Evolutionary conservation across 768 basidiomycete species (phyloP), one percentile per base, ranked within the genome.

Genomic region (Serendipita indica): DNA sequence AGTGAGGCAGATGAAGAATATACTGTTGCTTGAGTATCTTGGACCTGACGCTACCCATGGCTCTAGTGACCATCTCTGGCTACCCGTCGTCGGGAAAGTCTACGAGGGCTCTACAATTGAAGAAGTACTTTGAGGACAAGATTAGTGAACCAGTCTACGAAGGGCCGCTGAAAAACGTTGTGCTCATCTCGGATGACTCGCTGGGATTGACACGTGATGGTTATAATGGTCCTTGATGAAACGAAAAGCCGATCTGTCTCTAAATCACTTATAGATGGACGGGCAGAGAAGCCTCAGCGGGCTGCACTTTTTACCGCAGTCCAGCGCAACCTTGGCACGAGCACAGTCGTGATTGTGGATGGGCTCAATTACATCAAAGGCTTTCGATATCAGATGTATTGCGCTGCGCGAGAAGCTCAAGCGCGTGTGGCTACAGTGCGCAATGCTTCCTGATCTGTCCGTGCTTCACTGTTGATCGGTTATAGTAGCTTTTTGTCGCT

Each of bases 281-380:
- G 75, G 41, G 75, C 83, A 3, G 96, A 99, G 72, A 99, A 97
- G 69, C 82, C 87, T 12, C 90, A 90, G 0, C 77, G 96, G 28
- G 89, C 78, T 3, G 75, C 85, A 10, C 75, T 94, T 20, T 90
- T 94, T 69, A 81, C 91, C 0, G 80, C 88, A 0, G 74, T 92
- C 56, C 89, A 85, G 64, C 77, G 96, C 12, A 75, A 79, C 33
- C 75, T 99, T 63, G 75, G 77, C 22, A 69, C 71, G 33, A 82
- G 88, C 65, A 86, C 81, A 0, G 80, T 97, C 65, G 76, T 96
- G 60, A 86, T 99, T 63, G 77, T 92, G 61, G 96, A 99, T 67
- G 81, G 84, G 13, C 77, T 87, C 64, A 98, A 98, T 67, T 97
- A 99, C 71, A 98, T 98, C 77, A 98, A 99, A 69, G 94, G 94